Evolutionary conservation across 1,139 yeast species (phyloP), one percentile per base, ranked within the genome.

Genomic region (Taiozyma sp.): DNA sequence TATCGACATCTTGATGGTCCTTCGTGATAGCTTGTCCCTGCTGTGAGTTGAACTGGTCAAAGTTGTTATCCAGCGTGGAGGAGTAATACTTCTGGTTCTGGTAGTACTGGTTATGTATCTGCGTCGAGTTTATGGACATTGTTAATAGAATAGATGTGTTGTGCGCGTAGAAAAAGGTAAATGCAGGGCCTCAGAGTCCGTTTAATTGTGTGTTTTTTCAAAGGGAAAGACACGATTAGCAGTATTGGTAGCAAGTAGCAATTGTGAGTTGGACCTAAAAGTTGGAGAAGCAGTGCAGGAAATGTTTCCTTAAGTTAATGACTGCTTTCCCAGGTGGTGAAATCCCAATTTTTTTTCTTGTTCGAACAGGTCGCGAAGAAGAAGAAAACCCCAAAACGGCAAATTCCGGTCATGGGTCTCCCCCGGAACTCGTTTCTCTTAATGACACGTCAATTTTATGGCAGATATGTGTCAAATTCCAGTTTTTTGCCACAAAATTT

Each of bases 41-140:
- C 47, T 43, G 47, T 44, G 44, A 5, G 8, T 28, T 42, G 19
- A 52, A 53, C 46, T 52, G 53, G 14, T 54, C 61, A 42, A 55
- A 60, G 24, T 55, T 51, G 46, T 46, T 51, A 29, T 59, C 63
- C 34, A 59, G 44, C 8, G 53, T 23, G 8, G 54, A 40, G 12
- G 55, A 48, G 48, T 54, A 53, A 46, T 56, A 58, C 38, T 50
- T 53, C 48, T 54, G 62, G 22, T 59, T 60, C 19, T 54, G 48
- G 29, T 55, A 54, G 51, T 56, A 58, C 41, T 53, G 54, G 12
- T 40, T 49, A 24, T 56, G 62, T 27, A 59, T 51, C 51, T 59
- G 63, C 7, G 61, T 58, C 2, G 61, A 55, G 29, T 59, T 59
- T 34, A 58, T 48, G 4, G 62, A 59, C 63, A 58, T 59, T 8